phyloP scores from a whole-genome alignment of 805 yeast genomes.

The Candida alai region DNA sequence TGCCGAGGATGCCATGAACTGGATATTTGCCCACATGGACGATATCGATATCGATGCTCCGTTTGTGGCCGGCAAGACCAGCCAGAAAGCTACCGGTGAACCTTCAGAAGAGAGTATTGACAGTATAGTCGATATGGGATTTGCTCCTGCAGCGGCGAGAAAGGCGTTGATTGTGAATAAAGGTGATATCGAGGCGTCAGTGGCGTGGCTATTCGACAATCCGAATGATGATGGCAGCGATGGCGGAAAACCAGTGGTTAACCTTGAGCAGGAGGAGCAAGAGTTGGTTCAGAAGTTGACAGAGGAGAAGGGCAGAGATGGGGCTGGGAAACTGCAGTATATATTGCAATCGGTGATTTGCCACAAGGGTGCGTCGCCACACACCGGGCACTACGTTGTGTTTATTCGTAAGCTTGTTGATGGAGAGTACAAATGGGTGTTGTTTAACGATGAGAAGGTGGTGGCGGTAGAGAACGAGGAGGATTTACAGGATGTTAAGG shows the following conservation, averaged over 20 bases:
- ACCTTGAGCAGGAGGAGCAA: conserved; percentile 23
- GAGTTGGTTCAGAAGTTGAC: conserved; percentile 14
- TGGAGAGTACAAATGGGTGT: conserved; percentile 55
- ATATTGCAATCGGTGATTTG: conserved; percentile 64
- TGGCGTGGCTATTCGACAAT: conserved; percentile 86
- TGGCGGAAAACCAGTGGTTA: conserved; percentile 15
- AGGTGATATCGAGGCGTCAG: conserved; percentile 68
- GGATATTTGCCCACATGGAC: conserved; percentile 88
- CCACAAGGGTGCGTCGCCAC: conserved; percentile 86
- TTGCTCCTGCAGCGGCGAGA: conserved; percentile 56
- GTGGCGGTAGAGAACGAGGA: conserved; percentile 46
- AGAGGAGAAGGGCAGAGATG: neutral
- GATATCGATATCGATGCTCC: conserved; percentile 74
- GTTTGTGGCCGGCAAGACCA: conserved; percentile 26
- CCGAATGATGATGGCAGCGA: conserved; percentile 70
- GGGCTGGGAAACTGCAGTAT: conserved; percentile 39
- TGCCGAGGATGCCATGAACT: conserved; percentile 77
- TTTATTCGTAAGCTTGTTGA: conserved; percentile 48
- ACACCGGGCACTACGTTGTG: conserved; percentile 90
- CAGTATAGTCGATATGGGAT: conserved; percentile 72
- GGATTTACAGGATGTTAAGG: conserved; percentile 40
- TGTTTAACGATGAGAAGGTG: conserved; percentile 88
- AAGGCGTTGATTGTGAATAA: conserved; percentile 64
- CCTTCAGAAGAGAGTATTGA: conserved; percentile 39
- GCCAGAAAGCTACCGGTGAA: neutral